Percentiles rank a stretch among this genome's conserved stretches.
Conservation (phyloP, 768 basidiomycete species). For the Podaxis rugospora region DNA sequence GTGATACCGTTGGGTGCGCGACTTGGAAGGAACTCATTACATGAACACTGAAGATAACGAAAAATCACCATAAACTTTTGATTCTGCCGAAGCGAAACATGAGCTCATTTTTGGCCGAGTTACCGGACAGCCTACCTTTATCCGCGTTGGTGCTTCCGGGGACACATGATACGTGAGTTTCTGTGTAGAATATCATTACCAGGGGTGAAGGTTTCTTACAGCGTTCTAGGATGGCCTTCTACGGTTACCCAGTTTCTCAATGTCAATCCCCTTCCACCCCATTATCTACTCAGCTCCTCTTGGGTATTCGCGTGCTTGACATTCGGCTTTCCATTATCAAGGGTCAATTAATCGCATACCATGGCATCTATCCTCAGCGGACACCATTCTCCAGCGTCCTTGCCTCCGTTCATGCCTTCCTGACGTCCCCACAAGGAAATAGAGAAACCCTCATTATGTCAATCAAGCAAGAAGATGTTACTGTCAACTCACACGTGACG, state of each 20-base stretch:
- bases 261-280: slow-evolving; percentile 69
- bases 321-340: slow-evolving; percentile 67
- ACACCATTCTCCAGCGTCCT: slow-evolving; percentile 68
- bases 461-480: slow-evolving; percentile 83
- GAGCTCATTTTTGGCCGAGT: slow-evolving; percentile 47
- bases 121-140: slow-evolving; percentile 65
- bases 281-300: slow-evolving; percentile 62
- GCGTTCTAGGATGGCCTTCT: slow-evolving; percentile 65
- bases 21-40: neutral
- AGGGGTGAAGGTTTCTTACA: neutral
- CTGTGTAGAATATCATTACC: neutral
- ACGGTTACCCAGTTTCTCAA: slow-evolving; percentile 84
- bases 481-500: slow-evolving; percentile 32
- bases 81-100: slow-evolving; percentile 59
- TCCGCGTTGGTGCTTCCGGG: slow-evolving; percentile 79
- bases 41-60: slow-evolving; percentile 34
- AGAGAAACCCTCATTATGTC: slow-evolving; percentile 82
- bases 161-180: slow-evolving; percentile 65
- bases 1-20: slow-evolving; percentile 14
- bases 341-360: slow-evolving; percentile 65
- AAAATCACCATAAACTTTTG: slow-evolving; percentile 41
- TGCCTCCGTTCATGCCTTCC: slow-evolving; percentile 53
- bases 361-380: slow-evolving; percentile 69
- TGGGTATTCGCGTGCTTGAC: slow-evolving; percentile 80
- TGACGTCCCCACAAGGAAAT: slow-evolving; percentile 49